phyloP scores from a whole-genome alignment of 1,284 basidiomycete genomes.

The Heliocybe sulcata region DNA sequence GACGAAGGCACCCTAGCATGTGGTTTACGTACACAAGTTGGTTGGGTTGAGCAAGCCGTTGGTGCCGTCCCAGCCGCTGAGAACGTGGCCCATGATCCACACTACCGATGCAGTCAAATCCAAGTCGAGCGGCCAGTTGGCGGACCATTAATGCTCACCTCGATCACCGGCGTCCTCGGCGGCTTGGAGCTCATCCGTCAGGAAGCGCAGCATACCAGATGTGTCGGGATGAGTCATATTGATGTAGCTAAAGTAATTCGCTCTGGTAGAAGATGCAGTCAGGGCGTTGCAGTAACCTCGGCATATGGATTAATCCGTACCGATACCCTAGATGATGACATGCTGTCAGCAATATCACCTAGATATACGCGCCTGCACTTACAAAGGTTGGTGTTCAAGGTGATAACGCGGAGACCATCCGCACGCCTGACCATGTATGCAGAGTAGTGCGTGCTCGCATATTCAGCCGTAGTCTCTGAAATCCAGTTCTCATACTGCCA shows the following conservation, averaged over 20 bases:
- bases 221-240: conserved; percentile 65
- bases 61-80: conserved; percentile 70
- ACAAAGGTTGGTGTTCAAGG: conserved; percentile 75
- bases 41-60: conserved; percentile 58
- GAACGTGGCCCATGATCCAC: conserved; percentile 78
- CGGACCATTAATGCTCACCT: conserved; percentile 26
- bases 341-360: not conserved
- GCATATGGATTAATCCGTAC: conserved; percentile 19
- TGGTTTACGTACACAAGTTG: conserved; percentile 49
- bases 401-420: conserved; percentile 67
- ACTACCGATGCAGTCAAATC: conserved; percentile 34
- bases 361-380: conserved; percentile 22
- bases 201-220: conserved; percentile 70
- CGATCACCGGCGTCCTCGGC: conserved; percentile 67
- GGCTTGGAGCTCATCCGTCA: conserved; percentile 77
- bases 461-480: conserved; percentile 43
- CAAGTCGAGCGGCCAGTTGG: not conserved
- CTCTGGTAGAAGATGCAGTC: conserved; percentile 20
- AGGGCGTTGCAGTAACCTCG: not conserved
- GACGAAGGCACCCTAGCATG: not conserved
- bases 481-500: conserved; percentile 74
- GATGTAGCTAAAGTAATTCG: conserved; percentile 75
- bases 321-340: conserved; percentile 31
- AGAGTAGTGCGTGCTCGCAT: conserved; percentile 65
- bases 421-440: conserved; percentile 67